A percentile compares a stretch with the other conserved stretches of the same genome.
phyloP scores from a whole-genome alignment of 768 basidiomycete species.

The Suillus ampliporus region DNA sequence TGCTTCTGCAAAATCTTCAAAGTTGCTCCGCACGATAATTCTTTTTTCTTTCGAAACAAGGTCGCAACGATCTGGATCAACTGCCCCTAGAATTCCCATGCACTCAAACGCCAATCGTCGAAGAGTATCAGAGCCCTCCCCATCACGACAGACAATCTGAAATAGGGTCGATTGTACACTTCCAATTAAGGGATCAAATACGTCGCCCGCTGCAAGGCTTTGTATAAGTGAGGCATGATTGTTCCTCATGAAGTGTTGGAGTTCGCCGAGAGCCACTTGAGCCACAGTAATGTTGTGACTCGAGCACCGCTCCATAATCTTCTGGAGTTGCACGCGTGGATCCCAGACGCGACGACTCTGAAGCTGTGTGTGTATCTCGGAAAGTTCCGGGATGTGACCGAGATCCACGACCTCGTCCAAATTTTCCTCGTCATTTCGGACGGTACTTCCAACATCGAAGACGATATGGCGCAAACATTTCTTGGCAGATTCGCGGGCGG shows the following conservation, averaged over 20 bases:
- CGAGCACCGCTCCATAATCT: conserved; percentile 72
- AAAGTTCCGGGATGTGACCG: conserved; percentile 70
- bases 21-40: conserved; percentile 82
- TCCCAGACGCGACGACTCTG: conserved; percentile 55
- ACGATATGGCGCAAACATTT: conserved; percentile 74
- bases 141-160: conserved; percentile 75
- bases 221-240: conserved; percentile 59
- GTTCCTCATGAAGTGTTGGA: conserved; percentile 65
- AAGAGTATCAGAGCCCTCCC: conserved; percentile 71
- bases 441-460: conserved; percentile 52
- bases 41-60: conserved; percentile 59
- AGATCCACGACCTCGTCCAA: conserved; percentile 85
- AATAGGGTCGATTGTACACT: conserved; percentile 71
- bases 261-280: conserved; percentile 73
- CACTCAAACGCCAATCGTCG: conserved; percentile 84
- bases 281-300: conserved; percentile 86
- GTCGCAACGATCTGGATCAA: conserved; percentile 93
- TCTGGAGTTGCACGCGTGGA: conserved; percentile 58
- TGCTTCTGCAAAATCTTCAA: conserved; percentile 77
- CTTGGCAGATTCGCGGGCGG: conserved; percentile 58
- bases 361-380: conserved; percentile 47
- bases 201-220: conserved; percentile 78
- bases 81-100: conserved; percentile 88
- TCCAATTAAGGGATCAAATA: conserved; percentile 80
- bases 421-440: conserved; percentile 45